phyloP scores from a whole-genome alignment of 1,284 basidiomycete genomes.

The Rhodotorula mucilaginosa region DNA sequence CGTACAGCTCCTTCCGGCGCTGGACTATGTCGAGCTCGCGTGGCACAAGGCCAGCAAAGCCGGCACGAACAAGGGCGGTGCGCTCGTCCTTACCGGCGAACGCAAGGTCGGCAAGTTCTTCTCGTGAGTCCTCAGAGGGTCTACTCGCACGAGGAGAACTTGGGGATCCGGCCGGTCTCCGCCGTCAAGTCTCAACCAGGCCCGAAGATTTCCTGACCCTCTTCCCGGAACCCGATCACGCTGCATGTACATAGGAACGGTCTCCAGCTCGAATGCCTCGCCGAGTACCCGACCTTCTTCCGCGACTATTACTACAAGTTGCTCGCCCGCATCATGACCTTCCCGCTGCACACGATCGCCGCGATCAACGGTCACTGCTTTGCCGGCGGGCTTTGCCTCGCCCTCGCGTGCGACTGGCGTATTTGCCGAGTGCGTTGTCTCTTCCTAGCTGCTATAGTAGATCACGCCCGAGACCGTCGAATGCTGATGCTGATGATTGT shows the following conservation, averaged over 20 bases:
- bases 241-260: constrained; percentile 31
- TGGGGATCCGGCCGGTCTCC: neutral
- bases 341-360: constrained; percentile 44
- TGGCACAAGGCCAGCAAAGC: constrained; percentile 16
- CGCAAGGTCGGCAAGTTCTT: constrained; percentile 37
- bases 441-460: neutral
- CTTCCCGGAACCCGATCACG: neutral
- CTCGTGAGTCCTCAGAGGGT: constrained; percentile 10
- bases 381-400: constrained; percentile 44
- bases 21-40: constrained; percentile 34
- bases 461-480: too few species aligned
- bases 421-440: constrained; percentile 34
- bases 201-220: too few species aligned
- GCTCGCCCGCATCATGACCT: constrained; percentile 39
- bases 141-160: too few species aligned
- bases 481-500: too few species aligned
- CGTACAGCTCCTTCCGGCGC: constrained; percentile 34
- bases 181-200: neutral
- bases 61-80: constrained; percentile 25
- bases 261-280: constrained; percentile 30
- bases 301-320: constrained; percentile 36
- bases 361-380: constrained; percentile 46
- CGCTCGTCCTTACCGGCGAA: constrained; percentile 37
- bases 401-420: constrained; percentile 42
- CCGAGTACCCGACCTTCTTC: constrained; percentile 32